Evolutionary conservation across 1,284 basidiomycete genomes (phyloP), one percentile per base, ranked within the genome.

Genomic region (Papiliotrema nemorosa): DNA sequence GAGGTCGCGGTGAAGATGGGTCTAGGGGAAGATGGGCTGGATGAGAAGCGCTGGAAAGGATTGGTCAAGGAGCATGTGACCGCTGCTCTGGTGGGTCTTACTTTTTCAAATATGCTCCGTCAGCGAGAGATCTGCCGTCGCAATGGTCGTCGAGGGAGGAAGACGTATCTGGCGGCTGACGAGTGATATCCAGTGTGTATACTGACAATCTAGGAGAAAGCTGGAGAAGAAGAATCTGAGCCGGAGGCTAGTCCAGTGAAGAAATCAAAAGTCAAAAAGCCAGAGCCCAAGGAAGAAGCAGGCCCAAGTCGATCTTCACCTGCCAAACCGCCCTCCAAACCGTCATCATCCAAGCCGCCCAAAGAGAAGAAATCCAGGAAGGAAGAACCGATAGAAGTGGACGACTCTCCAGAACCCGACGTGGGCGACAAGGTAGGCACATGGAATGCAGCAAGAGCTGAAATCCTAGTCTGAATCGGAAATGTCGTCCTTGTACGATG

Each of bases 31-130:
- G 58, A 54, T 18, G 59, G 40, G 4, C 39, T 66, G 43, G 61
- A 62, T 20, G 56, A 44, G 0, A 54, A 41, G 20, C 44, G 58
- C 31, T 52, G 64, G 61, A 68, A 73, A 66, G 51, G 62, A 52
- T 44, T 68, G 52, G 58, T 76, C 59, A 64, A 76, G 66, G 44
- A 70, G 52, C 57, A 73, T 50, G 64, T 78, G 53, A 64, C 70
- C 55, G 52, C 46, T 7, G 64, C 61, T 31, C 40, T 72, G 25
- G 71, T 73, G 47, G 35, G 69, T 63, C 18, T n/a, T 5, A 12
- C 9, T 21, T 44, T 12, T 34, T 16, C 6, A 5, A 14, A 13
- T 5, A 16, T 16, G n/a, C 13, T 18, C 14, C 7, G 16, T 27
- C 25, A 33, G n/a, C n/a, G n/a, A n/a, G n/a, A n/a, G n/a, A n/a